Evolutionary conservation across 2,329 filamentous ascomycete genomes (phyloP), one percentile per base, ranked within the genome.

Genomic region (Cryphonectria japonica): DNA sequence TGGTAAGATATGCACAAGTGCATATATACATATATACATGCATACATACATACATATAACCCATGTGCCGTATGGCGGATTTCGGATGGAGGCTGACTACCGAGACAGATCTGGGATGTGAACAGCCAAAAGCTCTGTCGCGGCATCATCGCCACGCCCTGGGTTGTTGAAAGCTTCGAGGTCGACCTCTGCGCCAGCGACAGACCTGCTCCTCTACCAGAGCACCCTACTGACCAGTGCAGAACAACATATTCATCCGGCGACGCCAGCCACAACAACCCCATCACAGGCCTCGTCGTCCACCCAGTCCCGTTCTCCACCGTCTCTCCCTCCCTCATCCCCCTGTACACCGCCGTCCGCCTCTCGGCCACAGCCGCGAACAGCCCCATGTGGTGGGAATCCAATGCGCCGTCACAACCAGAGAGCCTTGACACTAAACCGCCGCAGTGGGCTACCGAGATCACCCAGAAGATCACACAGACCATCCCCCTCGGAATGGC

Each of bases 71-170:
- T 8, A 16, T 29, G 2, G 19, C 32, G 0, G 19, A 9, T 29
- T 9, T 13, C 6, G 8, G 61, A 39, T 16, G 16, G 32, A 8
- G 9, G 16, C 59, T 68, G 4, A 68, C 8, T 32, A 7, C 14
- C 4, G 43, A 22, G 11, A 1, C 66, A 87, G 84, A 75, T 87
- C 22, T 86, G 83, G 82, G 77, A 78, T 0, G 78, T 82, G 5
- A 79, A 78, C 3, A 76, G 76, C 6, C 77, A 75, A 0, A 80
- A 79, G n/a, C 75, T 82, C 57, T 86, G 83, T 61, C 83, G 86
- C n/a, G 87, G 86, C 2, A 79, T 89, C 2, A 83, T 89, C 6
- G 83, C 84, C 1, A 88, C 86, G 0, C 87, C 87, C 0, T 82
- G 84, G 50, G 78, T 82, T 22, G 80, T 84, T 2, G 83, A 83